phyloP scores from a whole-genome alignment of 1,284 basidiomycete genomes.

The Apiotrichum laibachii region DNA sequence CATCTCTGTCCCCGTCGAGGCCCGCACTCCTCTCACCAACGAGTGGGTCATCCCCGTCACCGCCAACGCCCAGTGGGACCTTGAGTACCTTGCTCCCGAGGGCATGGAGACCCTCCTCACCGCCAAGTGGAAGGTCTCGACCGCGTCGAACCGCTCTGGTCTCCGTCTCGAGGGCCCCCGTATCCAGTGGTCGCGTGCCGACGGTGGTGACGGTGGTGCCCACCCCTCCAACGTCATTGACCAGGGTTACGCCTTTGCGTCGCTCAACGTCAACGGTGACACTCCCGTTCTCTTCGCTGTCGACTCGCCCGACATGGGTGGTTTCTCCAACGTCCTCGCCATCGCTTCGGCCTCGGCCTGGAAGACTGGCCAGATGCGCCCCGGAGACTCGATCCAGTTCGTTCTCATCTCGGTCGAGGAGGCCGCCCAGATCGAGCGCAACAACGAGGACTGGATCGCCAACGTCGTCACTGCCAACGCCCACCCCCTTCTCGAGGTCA shows the following conservation, averaged over 20 bases:
- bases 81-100: constrained; percentile 21
- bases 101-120: constrained; percentile 34
- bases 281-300: constrained; percentile 58
- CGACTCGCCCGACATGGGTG: constrained; percentile 36
- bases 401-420: constrained; percentile 54
- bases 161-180: constrained; percentile 51
- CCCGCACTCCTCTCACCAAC: constrained; percentile 16
- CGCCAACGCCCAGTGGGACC: constrained; percentile 26
- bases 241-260: constrained; percentile 63
- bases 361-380: constrained; percentile 44
- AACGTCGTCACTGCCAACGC: constrained; percentile 2
- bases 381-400: constrained; percentile 37
- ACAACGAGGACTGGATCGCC: constrained; percentile 17
- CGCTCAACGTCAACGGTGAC: constrained; percentile 65
- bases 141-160: constrained; percentile 46
- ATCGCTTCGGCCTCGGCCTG: constrained; percentile 23
- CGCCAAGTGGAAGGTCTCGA: constrained; percentile 40
- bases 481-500: constrained; percentile 13
- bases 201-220: constrained; percentile 67
- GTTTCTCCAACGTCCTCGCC: constrained; percentile 24
- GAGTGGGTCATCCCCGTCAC: constrained; percentile 20
- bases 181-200: constrained; percentile 61
- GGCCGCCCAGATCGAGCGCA: constrained; percentile 9
- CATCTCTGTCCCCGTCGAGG: constrained; percentile 10
- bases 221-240: constrained; percentile 71